Evolutionary conservation across 805 yeast species (phyloP), one percentile per base, ranked within the genome.

Genomic region (Kodamaea laetipori): DNA sequence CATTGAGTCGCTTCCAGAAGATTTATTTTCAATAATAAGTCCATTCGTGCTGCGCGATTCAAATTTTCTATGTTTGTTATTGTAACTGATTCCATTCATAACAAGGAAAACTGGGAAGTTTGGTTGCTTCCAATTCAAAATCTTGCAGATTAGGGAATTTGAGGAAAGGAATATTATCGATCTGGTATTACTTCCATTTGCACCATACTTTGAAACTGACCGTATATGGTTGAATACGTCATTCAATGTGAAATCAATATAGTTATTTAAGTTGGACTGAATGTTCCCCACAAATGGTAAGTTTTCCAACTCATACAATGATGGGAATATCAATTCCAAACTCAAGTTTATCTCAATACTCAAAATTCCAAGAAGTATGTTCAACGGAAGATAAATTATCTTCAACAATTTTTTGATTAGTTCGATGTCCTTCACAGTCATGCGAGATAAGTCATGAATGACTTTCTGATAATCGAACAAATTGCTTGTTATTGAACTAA

Each of bases 121-220:
- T 10, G 99, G 98, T 66, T 94, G 99, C 64, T 94, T 94, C 99
- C 99, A 94, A 65, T 94, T 94, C 54, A 94, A 67, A 36, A 89
- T 86, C 8, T 96, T 88, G 65, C 98, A 94, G n/a, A 90, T 88
- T 36, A 82, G 79, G 25, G 96, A 86, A 63, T 90, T 89, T 44
- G 86, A 79, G 1, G 97, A 88, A 9, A 95, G 80, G 63, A 94
- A 87, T 7, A 92, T 82, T 33, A 94, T 68, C 1, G 95, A 81
- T 46, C 96, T 71, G 15, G 78, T 57, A 33, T 51, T 49, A 7
- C 46, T 27, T 3, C 53, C 50, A 3, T 41, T 18, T 7, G 49
- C 45, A n/a, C 45, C 47, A 35, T 56, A 37, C 13, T 53, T 34
- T 50, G 66, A 61, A 62, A 66, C 53, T 54, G 72, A 57, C 43